Evolutionary conservation across 164 flowering plant species (phyloP), one percentile per base, ranked within the genome.

Genomic region (Warburgia ugandensis): DNA sequence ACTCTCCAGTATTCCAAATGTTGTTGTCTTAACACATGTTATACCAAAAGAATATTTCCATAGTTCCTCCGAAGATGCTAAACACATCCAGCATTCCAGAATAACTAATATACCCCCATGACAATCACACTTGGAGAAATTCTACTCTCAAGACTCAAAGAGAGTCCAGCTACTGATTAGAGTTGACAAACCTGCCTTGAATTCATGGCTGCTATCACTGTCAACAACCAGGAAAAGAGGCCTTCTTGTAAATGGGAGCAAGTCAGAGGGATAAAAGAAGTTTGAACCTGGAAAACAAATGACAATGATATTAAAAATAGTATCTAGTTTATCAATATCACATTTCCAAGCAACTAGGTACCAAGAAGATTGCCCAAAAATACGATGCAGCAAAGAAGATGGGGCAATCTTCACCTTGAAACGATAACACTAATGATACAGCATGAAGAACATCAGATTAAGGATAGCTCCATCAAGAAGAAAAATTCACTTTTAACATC

Each of bases 181-280:
- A 48, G 62, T 36, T 40, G 42, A 55, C 54, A 58, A 62, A 63
- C 83, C 68, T 77, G 64, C 99, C 96, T 86, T 86, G 67, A 88
- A 92, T 52, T 75, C 74, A 55, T 75, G 72, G 60, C 96, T 86
- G 63, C 61, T 57, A n/a, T 86, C 94, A 61, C 96, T 80, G 63
- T 92, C 96, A 68, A 92, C 68, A 45, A 92, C 66, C 39, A 92
- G 37, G 58, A 88, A 78, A 44, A 88, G 79, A 35, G 99, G 96
- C 65, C 75, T 77, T 71, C 99, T 84, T 56, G 99, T 88, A 67
- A 92, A 92, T 43, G 99, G 99, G 57, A 86, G 56, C 45, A 94
- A 61, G 66, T 94, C 99, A 58, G 60, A 71, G 16, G 99, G 92
- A 58, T 81, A 86, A 54, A 94, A 68, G 71, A 73, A 77, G 49